These are phyloP conservation scores for Cutaneotrichosporon curvatum DNA, from an alignment of 1,284 basidiomycete genomes.

Conservation along the genomic window DNA sequence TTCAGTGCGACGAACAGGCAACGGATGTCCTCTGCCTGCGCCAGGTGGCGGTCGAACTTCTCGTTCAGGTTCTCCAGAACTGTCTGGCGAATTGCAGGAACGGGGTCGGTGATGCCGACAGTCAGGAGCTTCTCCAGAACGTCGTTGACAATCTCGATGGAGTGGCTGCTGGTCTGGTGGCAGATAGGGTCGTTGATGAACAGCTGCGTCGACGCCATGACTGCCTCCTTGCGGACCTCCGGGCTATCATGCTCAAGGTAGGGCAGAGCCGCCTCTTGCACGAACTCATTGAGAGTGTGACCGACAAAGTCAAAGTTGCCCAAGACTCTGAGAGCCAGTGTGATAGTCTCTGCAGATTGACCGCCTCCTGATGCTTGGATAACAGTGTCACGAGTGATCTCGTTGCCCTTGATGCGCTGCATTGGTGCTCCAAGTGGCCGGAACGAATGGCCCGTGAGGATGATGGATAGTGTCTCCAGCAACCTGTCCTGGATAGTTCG, in stretches of 20 bases:
- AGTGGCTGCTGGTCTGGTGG: conserved; percentile 91
- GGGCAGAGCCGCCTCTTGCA: conserved; percentile 82
- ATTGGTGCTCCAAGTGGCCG: conserved; percentile 68
- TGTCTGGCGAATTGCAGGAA: conserved; percentile 64
- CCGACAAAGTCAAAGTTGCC: conserved; percentile 93
- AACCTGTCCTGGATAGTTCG: conserved; percentile 90
- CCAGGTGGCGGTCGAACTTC: conserved; percentile 95
- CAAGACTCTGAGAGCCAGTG: conserved; percentile 78
- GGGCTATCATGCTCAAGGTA: conserved; percentile 90
- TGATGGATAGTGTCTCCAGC: conserved; percentile 70
- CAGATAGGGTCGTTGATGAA: conserved; percentile 95
- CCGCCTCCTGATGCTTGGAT: conserved; percentile 39
- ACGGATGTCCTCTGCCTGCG: conserved; percentile 95
- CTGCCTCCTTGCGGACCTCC: conserved; percentile 84
- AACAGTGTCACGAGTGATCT: conserved; percentile 54
- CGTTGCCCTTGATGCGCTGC: conserved; percentile 35
- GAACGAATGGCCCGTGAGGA: conserved; percentile 75
- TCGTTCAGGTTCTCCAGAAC: conserved; percentile 85
- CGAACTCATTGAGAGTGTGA: conserved; percentile 93
- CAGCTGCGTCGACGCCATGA: conserved; percentile 82
- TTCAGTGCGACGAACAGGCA: conserved; percentile 96
- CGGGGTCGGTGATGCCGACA: conserved; percentile 83
- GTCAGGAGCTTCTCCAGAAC: conserved; percentile 95
- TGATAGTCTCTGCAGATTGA: conserved; percentile 68
- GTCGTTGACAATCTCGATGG: conserved; percentile 96